Evolutionary conservation across 768 basidiomycete species (phyloP).

Genomic region (Peribolospora kevripleyi): DNA sequence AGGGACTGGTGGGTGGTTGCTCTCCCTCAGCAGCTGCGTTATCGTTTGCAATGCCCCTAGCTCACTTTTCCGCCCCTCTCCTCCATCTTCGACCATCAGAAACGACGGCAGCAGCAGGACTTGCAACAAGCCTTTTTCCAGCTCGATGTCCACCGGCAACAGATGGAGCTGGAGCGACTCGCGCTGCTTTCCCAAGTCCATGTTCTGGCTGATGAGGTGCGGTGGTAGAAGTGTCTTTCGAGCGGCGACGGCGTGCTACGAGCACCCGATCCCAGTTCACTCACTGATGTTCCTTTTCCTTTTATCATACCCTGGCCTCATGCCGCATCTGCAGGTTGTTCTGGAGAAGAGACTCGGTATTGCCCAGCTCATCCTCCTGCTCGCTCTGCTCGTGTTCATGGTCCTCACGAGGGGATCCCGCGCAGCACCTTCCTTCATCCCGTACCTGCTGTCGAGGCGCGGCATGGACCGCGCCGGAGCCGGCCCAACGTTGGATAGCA

Average conservation of each 20-base stretch:
- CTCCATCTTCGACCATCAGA: slow-evolving; percentile 21
- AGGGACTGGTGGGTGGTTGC: slow-evolving; percentile 38
- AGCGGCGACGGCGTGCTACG: not conserved
- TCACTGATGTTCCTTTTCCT: not conserved
- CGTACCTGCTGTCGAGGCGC: not conserved
- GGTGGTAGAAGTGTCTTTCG: slow-evolving; percentile 3
- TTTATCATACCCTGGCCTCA: not conserved
- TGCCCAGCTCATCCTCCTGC: slow-evolving; percentile 58
- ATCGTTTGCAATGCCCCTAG: not conserved
- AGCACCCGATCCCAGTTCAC: not conserved
- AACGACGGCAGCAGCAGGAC: slow-evolving; percentile 42
- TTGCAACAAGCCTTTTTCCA: slow-evolving; percentile 40
- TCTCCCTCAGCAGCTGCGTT: too few species aligned
- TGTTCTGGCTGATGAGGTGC: slow-evolving; percentile 56
- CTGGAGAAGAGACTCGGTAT: slow-evolving; percentile 76
- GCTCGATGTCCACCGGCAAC: slow-evolving; percentile 40
- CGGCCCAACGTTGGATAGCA: too few species aligned
- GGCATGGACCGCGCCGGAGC: too few species aligned
- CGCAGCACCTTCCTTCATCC: slow-evolving; percentile 11
- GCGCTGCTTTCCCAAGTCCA: slow-evolving; percentile 47
- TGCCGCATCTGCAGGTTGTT: slow-evolving; percentile 30
- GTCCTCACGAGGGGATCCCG: slow-evolving; percentile 52
- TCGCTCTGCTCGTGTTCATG: slow-evolving; percentile 66
- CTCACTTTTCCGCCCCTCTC: not conserved
- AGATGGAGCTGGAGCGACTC: slow-evolving; percentile 44